Evolutionary conservation across 2,329 filamentous ascomycete genomes (phyloP), one percentile per base, ranked within the genome.

Genomic region (Paracamarosporium sp.): DNA sequence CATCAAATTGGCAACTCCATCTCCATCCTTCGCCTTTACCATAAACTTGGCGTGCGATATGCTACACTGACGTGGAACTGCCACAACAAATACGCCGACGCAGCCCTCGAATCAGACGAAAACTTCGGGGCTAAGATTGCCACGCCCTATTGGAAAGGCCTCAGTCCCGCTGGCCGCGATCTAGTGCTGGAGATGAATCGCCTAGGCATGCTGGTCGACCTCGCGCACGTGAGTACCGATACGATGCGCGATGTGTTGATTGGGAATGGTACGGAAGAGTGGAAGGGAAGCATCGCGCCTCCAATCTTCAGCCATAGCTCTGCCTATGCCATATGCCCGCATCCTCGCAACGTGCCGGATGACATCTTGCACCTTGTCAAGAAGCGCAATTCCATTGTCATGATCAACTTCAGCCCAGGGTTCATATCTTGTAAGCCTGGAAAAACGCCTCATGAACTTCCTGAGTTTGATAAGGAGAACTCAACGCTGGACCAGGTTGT

Each of bases 21-120:
- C 24, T 84, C 90, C 38, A 93, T 88, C 53, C 81, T 98, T 9
- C 88, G 94, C 6, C 82, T 86, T 24, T 97, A 89, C 76, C 82
- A 95, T 74, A 81, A 84, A 2, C 82, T 96, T 2, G 94, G 94
- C 1, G 93, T 93, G 5, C 88, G 92, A 48, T 97, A 97, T 70
- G 88, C 89, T 17, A 97, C 93, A 0, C 80, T 98, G 15, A 97
- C 92, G 1, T 94, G 96, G 81, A 96, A 96, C 76, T 97, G 93
- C 78, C 91, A 96, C 76, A 98, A 97, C 78, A 85, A 82, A 48
- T 97, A 90, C 75, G 92, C 93, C 47, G 94, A 97, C 73, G 90
- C 93, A 4, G 93, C 93, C 2, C 77, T 95, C 5, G 81, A 89
- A 60, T 74, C 79, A 28, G 83, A 85, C 1, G 52, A 50, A 51